These are phyloP conservation scores for Canavalia gladiata DNA, from an alignment of 306 rosid species.

Conservation along the genomic window DNA sequence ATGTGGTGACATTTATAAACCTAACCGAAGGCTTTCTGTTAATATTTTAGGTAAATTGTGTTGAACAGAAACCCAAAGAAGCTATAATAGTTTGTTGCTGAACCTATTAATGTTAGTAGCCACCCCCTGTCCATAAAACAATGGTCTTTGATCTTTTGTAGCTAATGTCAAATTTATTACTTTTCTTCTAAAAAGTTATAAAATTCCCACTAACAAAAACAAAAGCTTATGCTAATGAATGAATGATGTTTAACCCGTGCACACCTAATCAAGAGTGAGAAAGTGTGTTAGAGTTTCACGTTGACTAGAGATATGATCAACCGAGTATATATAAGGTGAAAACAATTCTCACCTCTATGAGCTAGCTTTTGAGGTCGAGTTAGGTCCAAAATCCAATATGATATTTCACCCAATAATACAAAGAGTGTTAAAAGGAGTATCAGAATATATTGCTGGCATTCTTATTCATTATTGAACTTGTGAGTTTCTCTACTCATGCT, in stretches of 20 bases:
- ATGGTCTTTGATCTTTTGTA: not conserved
- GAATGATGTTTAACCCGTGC: not conserved
- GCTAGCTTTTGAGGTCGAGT: too few relatives aligned
- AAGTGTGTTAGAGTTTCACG: not conserved
- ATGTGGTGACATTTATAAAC: too few relatives aligned
- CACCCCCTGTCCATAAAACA: not conserved
- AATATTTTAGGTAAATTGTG: conserved; percentile 2
- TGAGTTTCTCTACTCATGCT: not conserved
- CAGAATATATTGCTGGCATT: not conserved
- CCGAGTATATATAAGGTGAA: too few relatives aligned
- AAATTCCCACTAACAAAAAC: not conserved
- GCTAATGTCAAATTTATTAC: not conserved
- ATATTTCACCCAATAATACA: not conserved
- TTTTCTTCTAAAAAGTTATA: not conserved
- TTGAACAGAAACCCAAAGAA: not conserved
- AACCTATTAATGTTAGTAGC: not conserved
- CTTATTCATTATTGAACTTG: not conserved
- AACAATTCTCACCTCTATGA: too few relatives aligned
- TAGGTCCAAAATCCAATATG: not conserved
- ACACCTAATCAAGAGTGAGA: too few relatives aligned
- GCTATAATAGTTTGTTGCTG: not conserved
- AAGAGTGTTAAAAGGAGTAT: not conserved
- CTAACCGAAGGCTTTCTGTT: not conserved
- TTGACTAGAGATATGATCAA: not conserved
- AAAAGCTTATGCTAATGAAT: not conserved